Evolutionary conservation across 768 basidiomycete species (phyloP), one percentile per base, ranked within the genome.

Genomic region (Boletus sp.): DNA sequence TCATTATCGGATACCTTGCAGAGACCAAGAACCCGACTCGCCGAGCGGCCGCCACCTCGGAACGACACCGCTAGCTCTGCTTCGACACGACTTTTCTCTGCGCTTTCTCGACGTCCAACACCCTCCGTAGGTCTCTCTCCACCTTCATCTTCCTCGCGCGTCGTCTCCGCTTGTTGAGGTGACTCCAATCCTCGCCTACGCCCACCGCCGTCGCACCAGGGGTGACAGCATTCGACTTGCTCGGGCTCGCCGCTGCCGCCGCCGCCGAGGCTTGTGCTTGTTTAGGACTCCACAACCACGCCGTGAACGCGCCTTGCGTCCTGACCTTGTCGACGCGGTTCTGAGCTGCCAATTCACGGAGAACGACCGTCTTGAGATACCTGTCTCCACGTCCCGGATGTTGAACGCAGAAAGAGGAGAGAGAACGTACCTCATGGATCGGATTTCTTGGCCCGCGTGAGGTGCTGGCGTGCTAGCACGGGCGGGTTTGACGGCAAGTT

Each of bases 151-250:
- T 66, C 55, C 86, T 68, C 24, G 79, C 76, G 15, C 76, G 69
- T 57, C 76, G 78, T 60, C 85, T 71, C 54, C 83, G 74, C 62
- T 73, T 80, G 69, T 78, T 89, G 55, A 88, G 69, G 66, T 87
- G 84, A 7, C 77, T 73, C 67, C 76, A 77, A 61, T 88, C 84
- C 50, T 69, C 72, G 30, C 72, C 71, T 3, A 70, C 70, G 2
- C 72, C 70, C 9, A 71, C 68, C 11, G 70, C 70, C 40, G 52
- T 48, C 32, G 50, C 18, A 15, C 35, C 51, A 4, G 58, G n/a
- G 0, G 50, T 14, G 12, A 4, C 20, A 7, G 20, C 20, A 17
- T 33, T 50, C 28, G 50, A 32, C 35, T 61, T 59, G 32, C 35
- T 28, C 9, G 37, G n/a, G 40, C 17, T 58, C 17, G 45, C 32